Conservation (phyloP, 1,284 basidiomycete genomes). For the Leccinum solheimii region DNA sequence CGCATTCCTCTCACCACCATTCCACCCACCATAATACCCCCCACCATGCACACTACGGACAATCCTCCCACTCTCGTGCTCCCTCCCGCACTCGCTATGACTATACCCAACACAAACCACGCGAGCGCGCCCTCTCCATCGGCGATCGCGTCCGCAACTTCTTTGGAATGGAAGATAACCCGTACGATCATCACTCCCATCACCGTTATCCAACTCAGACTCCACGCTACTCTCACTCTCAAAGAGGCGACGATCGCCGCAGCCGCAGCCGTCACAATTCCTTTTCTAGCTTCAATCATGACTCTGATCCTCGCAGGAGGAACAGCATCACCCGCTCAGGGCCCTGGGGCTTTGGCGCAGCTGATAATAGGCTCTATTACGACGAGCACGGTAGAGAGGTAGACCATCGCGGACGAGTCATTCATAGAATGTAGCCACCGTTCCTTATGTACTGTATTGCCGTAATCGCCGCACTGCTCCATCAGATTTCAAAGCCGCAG, state of each 20-base stretch:
- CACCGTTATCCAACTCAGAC: neutral
- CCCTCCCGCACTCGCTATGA: constrained; percentile 4
- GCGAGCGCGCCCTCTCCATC: constrained; percentile 25
- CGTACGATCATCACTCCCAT: neutral
- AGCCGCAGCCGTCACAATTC: constrained; percentile 27
- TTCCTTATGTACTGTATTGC: neutral
- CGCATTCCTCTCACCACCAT: constrained; percentile 17
- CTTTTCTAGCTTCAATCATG: constrained; percentile 23
- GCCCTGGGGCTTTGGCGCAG: constrained; percentile 23
- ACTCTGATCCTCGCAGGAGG: constrained; percentile 15
- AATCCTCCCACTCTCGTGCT: constrained; percentile 11
- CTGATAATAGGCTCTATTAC: constrained; percentile 18
- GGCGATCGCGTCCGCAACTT: constrained; percentile 31
- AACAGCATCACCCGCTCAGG: constrained; percentile 22
- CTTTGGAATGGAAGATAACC: constrained; percentile 15
- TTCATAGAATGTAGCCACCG: constrained; percentile 29
- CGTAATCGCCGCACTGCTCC: neutral
- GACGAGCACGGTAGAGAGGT: constrained; percentile 31
- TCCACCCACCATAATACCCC: constrained; percentile 8
- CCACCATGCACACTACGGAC: constrained; percentile 9
- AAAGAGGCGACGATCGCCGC: constrained; percentile 13
- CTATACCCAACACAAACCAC: constrained; percentile 5
- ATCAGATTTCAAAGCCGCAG: constrained; percentile 39
- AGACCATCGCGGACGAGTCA: constrained; percentile 26
- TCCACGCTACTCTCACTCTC: neutral